Evolutionary conservation across 768 basidiomycete species (phyloP), one percentile per base, ranked within the genome.

Genomic region (Cystobasidium onofrii): DNA sequence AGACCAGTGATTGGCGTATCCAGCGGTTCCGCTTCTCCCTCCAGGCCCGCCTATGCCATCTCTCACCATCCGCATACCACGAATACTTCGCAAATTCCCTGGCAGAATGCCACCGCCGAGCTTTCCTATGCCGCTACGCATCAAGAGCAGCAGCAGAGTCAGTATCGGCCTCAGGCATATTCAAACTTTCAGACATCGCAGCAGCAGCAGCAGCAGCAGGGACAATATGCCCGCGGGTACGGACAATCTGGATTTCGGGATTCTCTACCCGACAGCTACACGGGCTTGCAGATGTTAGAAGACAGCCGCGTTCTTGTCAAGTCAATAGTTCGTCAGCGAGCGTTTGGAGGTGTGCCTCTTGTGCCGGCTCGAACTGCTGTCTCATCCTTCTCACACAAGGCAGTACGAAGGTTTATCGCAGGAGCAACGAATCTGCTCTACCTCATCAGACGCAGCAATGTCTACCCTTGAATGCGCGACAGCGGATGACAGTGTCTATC

Each of bases 401-500:
- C n/a, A 54, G 23, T 31, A 69, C 66, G 44, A 69, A 69, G 39
- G 66, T 69, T 20, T 69, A 52, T 39, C 66, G 66, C 46, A 39
- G 29, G 27, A 25, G 66, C 27, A 44, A 44, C 29, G 66, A 18
- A 25, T 33, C 34, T 66, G 43, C 33, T 41, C 64, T 3, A 23
- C n/a, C 64, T 36, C 20, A 25, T 33, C 20, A n/a, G 23, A 23
- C 29, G 4, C 54, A n/a, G 39, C 33, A 44, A 29, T 27, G 18
- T 18, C 29, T 18, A 33, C 18, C 27, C 46, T 9, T 50, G 39
- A 70, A 94, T 90, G 4, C 83, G 27, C 25, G 81, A 46, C 90
- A 93, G 79, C 83, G 82, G 23, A 83, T 89, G 78, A 83, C 85
- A 50, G 87, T 88, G 65, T 82, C 78, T 10, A 81, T 96, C 62